Evolutionary conservation across 805 yeast genomes (phyloP).

Genomic region (Candida boleticola): DNA sequence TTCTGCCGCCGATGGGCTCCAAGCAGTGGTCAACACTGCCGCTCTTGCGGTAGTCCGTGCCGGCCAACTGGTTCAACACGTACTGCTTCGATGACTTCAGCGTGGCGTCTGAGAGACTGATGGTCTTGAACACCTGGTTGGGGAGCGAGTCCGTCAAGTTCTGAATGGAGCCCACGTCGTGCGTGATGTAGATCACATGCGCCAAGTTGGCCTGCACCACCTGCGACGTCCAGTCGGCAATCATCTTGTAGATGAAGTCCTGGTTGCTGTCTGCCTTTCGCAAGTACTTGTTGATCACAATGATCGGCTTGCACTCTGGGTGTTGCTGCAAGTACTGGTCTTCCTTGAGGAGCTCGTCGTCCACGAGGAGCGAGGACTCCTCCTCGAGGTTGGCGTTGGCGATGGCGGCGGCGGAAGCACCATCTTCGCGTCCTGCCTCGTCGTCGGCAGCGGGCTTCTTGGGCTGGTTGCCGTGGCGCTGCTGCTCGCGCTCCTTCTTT

Average conservation of each 20-base stretch:
- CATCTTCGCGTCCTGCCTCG: not conserved
- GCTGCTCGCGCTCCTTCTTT: constrained; percentile 16
- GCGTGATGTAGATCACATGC: constrained; percentile 84
- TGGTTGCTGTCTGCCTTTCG: constrained; percentile 51
- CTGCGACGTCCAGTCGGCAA: constrained; percentile 88
- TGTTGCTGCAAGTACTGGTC: constrained; percentile 82
- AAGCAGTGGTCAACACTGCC: constrained; percentile 43
- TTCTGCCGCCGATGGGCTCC: constrained; percentile 87
- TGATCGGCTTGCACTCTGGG: constrained; percentile 81
- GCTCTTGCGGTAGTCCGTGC: constrained; percentile 8
- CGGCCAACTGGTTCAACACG: constrained; percentile 55
- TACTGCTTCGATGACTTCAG: constrained; percentile 65
- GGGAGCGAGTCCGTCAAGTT: constrained; percentile 73
- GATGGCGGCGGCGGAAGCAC: not conserved
- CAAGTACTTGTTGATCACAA: constrained; percentile 74
- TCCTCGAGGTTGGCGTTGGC: not conserved
- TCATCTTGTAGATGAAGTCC: constrained; percentile 63
- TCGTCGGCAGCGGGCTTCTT: not conserved
- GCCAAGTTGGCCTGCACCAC: constrained; percentile 77
- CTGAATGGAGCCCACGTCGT: constrained; percentile 76
- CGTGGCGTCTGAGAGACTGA: constrained; percentile 80
- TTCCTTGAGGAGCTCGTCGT: constrained; percentile 50
- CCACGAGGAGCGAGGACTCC: constrained; percentile 6
- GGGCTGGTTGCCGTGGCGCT: constrained; percentile 7
- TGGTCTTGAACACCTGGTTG: constrained; percentile 76